These are phyloP conservation scores for Salix purpurea DNA, from an alignment of 345 rosid species.

Conservation along the genomic window DNA sequence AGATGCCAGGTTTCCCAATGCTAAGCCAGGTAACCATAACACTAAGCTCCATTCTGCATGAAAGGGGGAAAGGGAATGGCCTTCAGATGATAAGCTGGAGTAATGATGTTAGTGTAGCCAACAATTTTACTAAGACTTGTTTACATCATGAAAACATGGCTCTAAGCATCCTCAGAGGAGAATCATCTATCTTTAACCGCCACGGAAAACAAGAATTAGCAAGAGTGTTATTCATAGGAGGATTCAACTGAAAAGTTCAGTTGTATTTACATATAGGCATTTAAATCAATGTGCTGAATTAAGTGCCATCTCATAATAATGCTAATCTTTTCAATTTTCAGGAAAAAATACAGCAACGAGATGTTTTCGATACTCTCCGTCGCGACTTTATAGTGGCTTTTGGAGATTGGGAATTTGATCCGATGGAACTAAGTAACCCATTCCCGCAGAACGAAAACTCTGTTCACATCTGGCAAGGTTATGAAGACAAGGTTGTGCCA, in stretches of 20 bases:
- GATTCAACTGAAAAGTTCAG: background rate
- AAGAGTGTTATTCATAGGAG: too few species aligned
- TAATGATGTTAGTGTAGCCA: too few species aligned
- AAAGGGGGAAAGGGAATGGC: background rate
- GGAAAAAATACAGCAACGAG: constrained; percentile 49
- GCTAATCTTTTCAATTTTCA: constrained; percentile 25
- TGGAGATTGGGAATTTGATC: constrained; percentile 88
- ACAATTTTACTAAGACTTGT: too few species aligned
- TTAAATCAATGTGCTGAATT: background rate
- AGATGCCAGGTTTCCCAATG: constrained; percentile 74
- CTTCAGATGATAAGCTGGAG: too few species aligned
- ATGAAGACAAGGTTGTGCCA: constrained; percentile 81
- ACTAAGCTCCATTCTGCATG: background rate
- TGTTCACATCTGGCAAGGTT: constrained; percentile 88
- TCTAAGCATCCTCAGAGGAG: too few species aligned
- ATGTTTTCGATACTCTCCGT: constrained; percentile 55
- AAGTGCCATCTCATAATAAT: background rate
- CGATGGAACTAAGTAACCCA: constrained; percentile 50
- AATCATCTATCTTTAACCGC: too few species aligned
- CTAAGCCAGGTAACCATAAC: constrained; percentile 55
- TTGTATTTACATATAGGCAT: background rate
- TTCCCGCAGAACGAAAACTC: constrained; percentile 33
- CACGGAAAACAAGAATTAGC: too few species aligned
- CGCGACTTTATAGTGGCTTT: constrained; percentile 54
- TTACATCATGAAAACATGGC: too few species aligned